A percentile compares a stretch with the other conserved stretches of the same genome.
Conservation (phyloP, 257 asterid genomes). For the Haberlea rhodopensis region DNA sequence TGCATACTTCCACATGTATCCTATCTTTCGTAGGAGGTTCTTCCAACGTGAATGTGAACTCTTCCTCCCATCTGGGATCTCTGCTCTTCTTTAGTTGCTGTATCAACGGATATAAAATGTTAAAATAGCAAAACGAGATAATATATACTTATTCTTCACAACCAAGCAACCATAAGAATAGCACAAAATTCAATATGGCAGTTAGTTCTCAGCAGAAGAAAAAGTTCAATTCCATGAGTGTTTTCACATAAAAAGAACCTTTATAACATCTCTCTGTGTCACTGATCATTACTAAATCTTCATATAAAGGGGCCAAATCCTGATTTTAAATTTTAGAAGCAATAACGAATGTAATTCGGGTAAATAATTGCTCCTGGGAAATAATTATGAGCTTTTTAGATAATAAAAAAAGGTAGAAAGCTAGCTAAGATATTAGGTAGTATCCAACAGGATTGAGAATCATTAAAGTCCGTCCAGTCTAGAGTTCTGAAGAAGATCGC, state of each 20-base stretch:
- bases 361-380: not conserved
- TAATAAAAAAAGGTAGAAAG: not conserved
- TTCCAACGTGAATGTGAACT: conserved; percentile 67
- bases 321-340: not conserved
- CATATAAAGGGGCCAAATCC: not conserved
- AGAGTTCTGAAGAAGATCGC: not conserved
- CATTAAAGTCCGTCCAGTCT: not conserved
- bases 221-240: not conserved
- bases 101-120: conserved; percentile 16
- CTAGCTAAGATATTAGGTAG: not conserved
- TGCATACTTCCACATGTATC: conserved; percentile 76
- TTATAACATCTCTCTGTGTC: not conserved
- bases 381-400: not conserved
- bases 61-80: conserved; percentile 98
- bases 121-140: conserved; percentile 13
- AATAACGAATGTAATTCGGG: not conserved
- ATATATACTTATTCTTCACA: not conserved
- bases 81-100: conserved; percentile 96
- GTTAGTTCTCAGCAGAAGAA: conserved; percentile 1
- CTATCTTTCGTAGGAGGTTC: conserved; percentile 81
- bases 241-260: not conserved
- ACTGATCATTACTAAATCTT: not conserved
- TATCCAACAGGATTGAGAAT: not conserved
- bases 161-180: not conserved
- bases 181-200: conserved; percentile 2